Evolutionary conservation across 2,329 filamentous ascomycete genomes (phyloP).

Genomic region (Endothia cerciana): DNA sequence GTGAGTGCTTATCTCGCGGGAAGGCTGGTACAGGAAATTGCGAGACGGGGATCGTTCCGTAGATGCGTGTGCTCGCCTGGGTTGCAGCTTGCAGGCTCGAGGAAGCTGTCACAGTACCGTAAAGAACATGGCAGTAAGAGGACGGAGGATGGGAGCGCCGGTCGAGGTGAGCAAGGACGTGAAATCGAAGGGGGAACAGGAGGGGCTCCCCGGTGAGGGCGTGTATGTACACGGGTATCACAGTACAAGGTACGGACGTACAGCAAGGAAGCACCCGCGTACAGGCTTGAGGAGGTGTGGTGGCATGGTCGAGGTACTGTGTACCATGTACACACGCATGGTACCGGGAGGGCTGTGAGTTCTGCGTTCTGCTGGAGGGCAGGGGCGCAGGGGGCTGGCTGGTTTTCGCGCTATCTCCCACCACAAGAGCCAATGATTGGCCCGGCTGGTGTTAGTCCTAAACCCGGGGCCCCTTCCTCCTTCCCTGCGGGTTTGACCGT

Average conservation of each 20-base stretch:
- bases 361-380: neutral
- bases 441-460: neutral
- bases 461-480: neutral
- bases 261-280: too few species aligned
- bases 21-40: neutral
- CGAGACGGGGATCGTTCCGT: neutral
- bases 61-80: neutral
- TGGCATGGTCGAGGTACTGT: too few species aligned
- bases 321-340: too few species aligned
- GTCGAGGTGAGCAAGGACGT: neutral
- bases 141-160: neutral
- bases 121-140: too few species aligned
- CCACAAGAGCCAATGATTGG: neutral
- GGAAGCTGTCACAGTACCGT: neutral
- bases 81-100: constrained; percentile 1
- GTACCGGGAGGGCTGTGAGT: neutral
- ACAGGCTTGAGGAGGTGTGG: too few species aligned
- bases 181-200: neutral
- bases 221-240: too few species aligned
- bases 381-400: neutral
- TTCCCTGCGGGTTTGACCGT: neutral
- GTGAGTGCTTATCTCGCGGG: neutral
- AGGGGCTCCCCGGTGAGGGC: too few species aligned
- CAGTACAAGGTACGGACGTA: too few species aligned
- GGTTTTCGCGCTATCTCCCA: neutral